Percentiles rank a stretch among this genome's conserved stretches.
Conservation (phyloP, 208 protist genomes). For the Leishmania martiniquensis region DNA sequence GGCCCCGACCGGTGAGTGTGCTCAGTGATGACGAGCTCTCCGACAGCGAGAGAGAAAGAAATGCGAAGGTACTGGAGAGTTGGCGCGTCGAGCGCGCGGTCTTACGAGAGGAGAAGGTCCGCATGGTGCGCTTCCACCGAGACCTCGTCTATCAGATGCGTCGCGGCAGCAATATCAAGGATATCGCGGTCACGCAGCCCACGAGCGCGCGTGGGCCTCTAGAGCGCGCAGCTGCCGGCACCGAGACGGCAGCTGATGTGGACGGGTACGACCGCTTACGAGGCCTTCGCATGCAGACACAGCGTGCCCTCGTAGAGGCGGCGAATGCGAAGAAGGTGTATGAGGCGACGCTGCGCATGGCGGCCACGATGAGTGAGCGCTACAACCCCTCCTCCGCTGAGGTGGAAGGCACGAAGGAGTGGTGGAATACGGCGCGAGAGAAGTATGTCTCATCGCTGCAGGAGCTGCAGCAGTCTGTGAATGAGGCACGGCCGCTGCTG, state of each 20-base stretch:
- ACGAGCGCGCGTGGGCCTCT: conserved; percentile 34
- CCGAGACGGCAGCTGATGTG: conserved; percentile 32
- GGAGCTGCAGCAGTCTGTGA: background rate
- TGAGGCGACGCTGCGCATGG: conserved; percentile 4
- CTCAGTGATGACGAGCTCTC: conserved; percentile 50
- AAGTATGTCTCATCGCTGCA: conserved; percentile 9
- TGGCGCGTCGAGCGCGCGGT: conserved; percentile 60
- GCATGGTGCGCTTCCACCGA: conserved; percentile 34
- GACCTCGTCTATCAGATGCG: conserved; percentile 60
- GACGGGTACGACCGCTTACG: conserved; percentile 44
- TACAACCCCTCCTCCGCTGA: conserved; percentile 8
- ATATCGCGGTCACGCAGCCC: conserved; percentile 30
- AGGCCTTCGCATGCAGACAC: conserved; percentile 45
- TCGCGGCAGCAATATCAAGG: conserved; percentile 78
- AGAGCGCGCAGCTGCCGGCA: conserved; percentile 21
- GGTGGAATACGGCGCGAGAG: conserved; percentile 8
- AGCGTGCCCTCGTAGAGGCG: conserved; percentile 30
- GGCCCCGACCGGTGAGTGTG: conserved; percentile 23
- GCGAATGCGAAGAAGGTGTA: conserved; percentile 32
- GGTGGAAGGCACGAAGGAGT: conserved; percentile 10
- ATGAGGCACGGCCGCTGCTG: conserved; percentile 20
- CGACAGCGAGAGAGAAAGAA: conserved; percentile 22
- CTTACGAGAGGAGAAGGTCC: conserved; percentile 38
- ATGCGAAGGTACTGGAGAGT: conserved; percentile 32
- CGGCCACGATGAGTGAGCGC: conserved; percentile 14